Evolutionary conservation across 305 asterid species (phyloP), one percentile per base, ranked within the genome.

Genomic region (Fraxinus nigra): DNA sequence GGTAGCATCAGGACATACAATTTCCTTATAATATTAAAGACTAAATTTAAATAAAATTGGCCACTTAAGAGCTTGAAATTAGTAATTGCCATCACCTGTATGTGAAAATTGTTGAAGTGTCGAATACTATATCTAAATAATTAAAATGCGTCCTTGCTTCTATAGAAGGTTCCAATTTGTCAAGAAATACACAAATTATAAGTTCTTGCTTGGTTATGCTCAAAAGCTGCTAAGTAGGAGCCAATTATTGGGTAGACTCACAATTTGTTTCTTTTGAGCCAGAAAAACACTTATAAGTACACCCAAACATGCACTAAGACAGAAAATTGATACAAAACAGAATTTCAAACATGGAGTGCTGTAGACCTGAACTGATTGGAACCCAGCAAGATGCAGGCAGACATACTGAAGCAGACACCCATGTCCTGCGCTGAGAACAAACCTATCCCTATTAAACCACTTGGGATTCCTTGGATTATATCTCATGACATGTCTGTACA

Each of bases 341-440:
- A 56, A 20, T 59, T 59, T 20, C 28, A 59, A 18, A 20, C 2
- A 59, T 59, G 69, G 61, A 51, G 7, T 51, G 5, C 10, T 59
- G 20, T 2, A 7, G 65, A 91, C 94, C 90, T 89, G 90, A 87
- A 91, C 88, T 22, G 94, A 89, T 3, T 84, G 84, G 51, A 85
- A 91, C 4, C 90, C 89, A 80, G 92, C 92, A 83, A 91, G 88
- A 87, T 89, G 94, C 83, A 91, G 94, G 82, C 90, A 88, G 82
- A 89, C 90, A 83, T 91, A 91, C 78, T 89, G 94, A 75, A 91
- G 91, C 89, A 91, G 77, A 43, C 90, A 82, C 0, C 89, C 94
- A 83, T 91, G 94, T 1, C 94, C 94, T 1, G 92, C 92, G 75
- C 92, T 89, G 79, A 91, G 63, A 56, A 91, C 92, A 84, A 91